Base-by-base conservation (phyloP, 176 grass and related monocot species). In the Aechmea fasciata region DNA sequence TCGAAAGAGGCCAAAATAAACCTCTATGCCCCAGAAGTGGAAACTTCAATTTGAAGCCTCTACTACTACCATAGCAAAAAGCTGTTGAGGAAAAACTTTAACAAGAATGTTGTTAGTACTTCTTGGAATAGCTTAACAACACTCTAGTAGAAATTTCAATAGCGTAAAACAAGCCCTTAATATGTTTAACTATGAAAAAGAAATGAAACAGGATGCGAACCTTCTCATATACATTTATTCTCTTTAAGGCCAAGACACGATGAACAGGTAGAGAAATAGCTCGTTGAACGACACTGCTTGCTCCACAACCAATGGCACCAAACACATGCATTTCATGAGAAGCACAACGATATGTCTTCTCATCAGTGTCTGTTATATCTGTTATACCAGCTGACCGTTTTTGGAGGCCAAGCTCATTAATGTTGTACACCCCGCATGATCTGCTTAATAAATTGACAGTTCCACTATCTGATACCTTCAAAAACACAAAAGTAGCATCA, bases 311-410 rank as follows among this genome's bases (percentile, higher is more conserved):
- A 51, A 97, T 92, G 74, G 89, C 79, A 73, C 83, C 93, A 69
- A 97, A 97, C 67, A 97, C 82, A 53, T 97, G 93, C 86, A 92
- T 97, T 41, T 97, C 93, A 67, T 87, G 77, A 50, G 89, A 97
- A 13, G 93, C 86, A 74, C 88, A 97, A 13, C 88, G 68, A 81
- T 87, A 97, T 49, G 79, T 85, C 76, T 83, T 92, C 69, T 97
- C 89, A 17, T 77, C 86, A 57, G 78, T 75, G 62, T 79, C 68
- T 13, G 76, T 62, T 64, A 92, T 82, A 33, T 83, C 86, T 57
- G 68, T 75, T 47, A 85, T 68, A 51, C 79, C 77, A 13, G 75
- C 63, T 28, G 48, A 48, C 41, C 79, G 72, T 73, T 82, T 91
- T 51, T 91, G 88, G 52, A 91, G 84, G 47, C 88, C 89, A 79